Evolutionary conservation across 805 yeast genomes (phyloP).

Genomic region (Pichia rugopelliculosa): DNA sequence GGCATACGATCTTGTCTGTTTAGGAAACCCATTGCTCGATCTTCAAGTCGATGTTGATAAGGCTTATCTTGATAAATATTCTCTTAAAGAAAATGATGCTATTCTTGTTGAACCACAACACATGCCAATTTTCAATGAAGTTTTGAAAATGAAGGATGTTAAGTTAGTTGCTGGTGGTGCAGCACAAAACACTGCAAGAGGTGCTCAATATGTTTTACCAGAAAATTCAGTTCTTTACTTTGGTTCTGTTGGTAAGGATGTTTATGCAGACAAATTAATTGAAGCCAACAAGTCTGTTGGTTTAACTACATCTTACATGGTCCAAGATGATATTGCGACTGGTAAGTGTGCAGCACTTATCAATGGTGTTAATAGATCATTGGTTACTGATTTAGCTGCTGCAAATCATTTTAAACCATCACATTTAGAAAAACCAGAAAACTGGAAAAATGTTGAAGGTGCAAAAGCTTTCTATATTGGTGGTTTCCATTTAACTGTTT

Average conservation of each 20-base stretch:
- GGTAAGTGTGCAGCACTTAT: constrained; percentile 98
- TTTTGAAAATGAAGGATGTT: constrained; percentile 51
- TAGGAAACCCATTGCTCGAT: constrained; percentile 87
- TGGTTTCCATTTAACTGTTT: constrained; percentile 98
- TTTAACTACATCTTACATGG: constrained; percentile 76
- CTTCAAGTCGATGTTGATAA: constrained; percentile 69
- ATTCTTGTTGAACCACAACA: constrained; percentile 78
- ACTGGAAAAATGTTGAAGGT: constrained; percentile 78
- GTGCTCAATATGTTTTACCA: constrained; percentile 91
- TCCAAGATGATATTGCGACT: constrained; percentile 69
- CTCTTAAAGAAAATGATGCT: constrained; percentile 86
- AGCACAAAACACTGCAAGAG: constrained; percentile 98
- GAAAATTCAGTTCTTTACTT: constrained; percentile 78
- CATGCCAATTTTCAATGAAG: constrained; percentile 78
- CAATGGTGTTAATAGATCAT: constrained; percentile 75
- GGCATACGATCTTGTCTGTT: constrained; percentile 68
- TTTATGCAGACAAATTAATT: constrained; percentile 69
- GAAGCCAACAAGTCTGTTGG: constrained; percentile 88
- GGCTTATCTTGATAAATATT: constrained; percentile 71
- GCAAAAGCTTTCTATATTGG: constrained; percentile 88
- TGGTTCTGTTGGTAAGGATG: constrained; percentile 94
- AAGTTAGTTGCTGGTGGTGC: constrained; percentile 96
- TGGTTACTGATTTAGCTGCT: constrained; percentile 95
- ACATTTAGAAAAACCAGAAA: constrained; percentile 81
- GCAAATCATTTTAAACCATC: constrained; percentile 92